These are phyloP conservation scores for Eurotiales sp. DNA, from an alignment of 2,329 filamentous ascomycete species.

Conservation along the genomic window DNA sequence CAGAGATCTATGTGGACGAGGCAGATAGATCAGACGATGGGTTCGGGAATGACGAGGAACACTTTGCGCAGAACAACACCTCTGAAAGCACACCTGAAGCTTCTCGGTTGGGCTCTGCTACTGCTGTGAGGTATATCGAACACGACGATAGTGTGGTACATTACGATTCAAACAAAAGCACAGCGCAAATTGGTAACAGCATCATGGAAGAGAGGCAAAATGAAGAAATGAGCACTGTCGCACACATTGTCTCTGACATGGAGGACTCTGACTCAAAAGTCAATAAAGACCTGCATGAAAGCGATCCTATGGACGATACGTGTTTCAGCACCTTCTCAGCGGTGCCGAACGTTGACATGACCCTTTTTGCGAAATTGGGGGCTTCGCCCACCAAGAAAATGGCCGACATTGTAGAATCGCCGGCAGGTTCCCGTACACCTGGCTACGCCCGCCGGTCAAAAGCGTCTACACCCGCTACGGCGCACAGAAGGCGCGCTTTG, in stretches of 20 bases:
- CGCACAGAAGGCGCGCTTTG: conserved; percentile 32
- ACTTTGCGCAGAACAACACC: background rate
- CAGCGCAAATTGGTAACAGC: conserved; percentile 28
- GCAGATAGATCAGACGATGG: conserved; percentile 11
- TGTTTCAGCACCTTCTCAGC: conserved; percentile 83
- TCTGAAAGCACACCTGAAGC: background rate
- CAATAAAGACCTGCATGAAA: conserved; percentile 27
- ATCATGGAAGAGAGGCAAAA: conserved; percentile 36
- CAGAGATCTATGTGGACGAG: conserved; percentile 24
- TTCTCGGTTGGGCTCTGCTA: background rate
- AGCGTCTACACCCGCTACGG: conserved; percentile 47
- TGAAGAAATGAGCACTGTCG: conserved; percentile 42
- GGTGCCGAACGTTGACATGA: conserved; percentile 72
- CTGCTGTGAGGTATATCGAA: conserved; percentile 6
- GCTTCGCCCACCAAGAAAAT: conserved; percentile 52
- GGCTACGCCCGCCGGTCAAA: conserved; percentile 19
- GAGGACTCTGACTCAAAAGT: conserved; percentile 25
- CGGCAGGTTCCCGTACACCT: conserved; percentile 24
- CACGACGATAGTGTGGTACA: background rate
- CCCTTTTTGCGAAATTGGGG: conserved; percentile 71
- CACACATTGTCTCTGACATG: conserved; percentile 20
- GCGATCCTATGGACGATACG: conserved; percentile 40
- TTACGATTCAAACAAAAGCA: background rate
- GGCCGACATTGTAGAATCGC: conserved; percentile 40
- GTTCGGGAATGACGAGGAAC: background rate